Percentiles rank a stretch among this genome's conserved stretches.
These are phyloP conservation scores for Scheffersomyces lignicola DNA, from an alignment of 1,139 yeast species.

Conservation along the genomic window DNA sequence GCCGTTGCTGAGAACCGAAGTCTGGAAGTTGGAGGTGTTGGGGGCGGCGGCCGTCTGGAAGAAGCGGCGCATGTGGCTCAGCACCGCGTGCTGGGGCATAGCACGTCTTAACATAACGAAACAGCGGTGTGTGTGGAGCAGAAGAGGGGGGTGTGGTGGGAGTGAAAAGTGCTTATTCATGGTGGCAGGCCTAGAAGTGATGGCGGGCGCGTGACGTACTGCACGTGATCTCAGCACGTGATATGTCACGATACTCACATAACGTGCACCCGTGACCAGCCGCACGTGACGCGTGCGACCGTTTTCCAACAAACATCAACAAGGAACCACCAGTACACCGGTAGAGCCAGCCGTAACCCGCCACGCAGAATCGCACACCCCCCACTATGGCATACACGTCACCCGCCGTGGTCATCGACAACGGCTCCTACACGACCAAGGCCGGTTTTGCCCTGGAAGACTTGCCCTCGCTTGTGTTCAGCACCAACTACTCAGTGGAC, in stretches of 20 bases:
- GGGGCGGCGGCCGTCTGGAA: constrained; percentile 9
- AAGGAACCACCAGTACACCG: too few relatives aligned
- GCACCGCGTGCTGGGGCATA: too few relatives aligned
- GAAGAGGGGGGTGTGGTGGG: too few relatives aligned
- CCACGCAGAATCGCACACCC: constrained; percentile 4
- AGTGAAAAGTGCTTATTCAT: not conserved
- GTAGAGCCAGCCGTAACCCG: constrained; percentile 1
- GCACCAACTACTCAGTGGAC: constrained; percentile 50
- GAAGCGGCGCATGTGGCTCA: constrained; percentile 3
- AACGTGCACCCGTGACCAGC: too few relatives aligned
- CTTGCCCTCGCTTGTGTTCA: constrained; percentile 58
- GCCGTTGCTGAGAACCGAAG: constrained; percentile 57
- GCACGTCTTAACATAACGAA: too few relatives aligned
- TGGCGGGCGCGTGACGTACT: not conserved
- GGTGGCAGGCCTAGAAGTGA: not conserved
- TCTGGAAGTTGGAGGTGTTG: constrained; percentile 18
- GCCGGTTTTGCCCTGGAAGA: constrained; percentile 74
- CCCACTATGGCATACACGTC: constrained; percentile 39
- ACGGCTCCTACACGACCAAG: constrained; percentile 63
- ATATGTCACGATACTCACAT: too few relatives aligned
- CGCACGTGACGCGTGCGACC: too few relatives aligned
- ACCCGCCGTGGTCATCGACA: constrained; percentile 67
- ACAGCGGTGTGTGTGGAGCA: too few relatives aligned
- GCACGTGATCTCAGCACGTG: too few relatives aligned
- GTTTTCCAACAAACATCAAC: too few relatives aligned